Evolutionary conservation across 2,329 filamentous ascomycete species (phyloP).

Genomic region (Ploettnerulaceae sp.): DNA sequence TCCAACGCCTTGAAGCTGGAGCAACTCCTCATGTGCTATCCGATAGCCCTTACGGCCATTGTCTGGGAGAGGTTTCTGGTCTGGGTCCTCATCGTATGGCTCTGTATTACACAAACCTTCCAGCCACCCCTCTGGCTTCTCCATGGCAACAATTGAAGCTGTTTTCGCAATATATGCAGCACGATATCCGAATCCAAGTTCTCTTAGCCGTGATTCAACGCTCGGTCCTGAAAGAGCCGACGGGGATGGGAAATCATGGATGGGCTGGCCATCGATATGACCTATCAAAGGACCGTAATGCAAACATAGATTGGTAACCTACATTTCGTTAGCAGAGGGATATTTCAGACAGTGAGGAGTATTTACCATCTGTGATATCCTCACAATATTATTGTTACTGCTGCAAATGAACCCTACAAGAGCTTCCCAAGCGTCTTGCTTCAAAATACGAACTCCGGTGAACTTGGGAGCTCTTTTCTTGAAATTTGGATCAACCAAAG

Average conservation of each 20-base stretch:
- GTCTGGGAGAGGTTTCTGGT: conserved; percentile 43
- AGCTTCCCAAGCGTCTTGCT: conserved; percentile 94
- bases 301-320: conserved; percentile 80
- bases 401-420: conserved; percentile 95
- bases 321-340: conserved; percentile 1
- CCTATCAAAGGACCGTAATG: conserved; percentile 79
- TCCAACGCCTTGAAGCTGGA: conserved; percentile 80
- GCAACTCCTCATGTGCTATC: conserved; percentile 76
- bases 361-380: conserved; percentile 87
- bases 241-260: conserved; percentile 84
- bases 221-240: conserved; percentile 63
- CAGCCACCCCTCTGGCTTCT: conserved; percentile 70
- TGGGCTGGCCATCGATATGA: conserved; percentile 62
- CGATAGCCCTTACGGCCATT: conserved; percentile 54
- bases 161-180: conserved; percentile 90
- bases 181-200: conserved; percentile 88
- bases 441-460: conserved; percentile 83
- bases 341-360: background rate
- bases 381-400: conserved; percentile 95
- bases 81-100: conserved; percentile 64
- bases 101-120: conserved; percentile 73
- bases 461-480: conserved; percentile 81
- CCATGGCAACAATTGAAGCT: conserved; percentile 64
- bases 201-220: conserved; percentile 76
- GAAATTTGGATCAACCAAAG: conserved; percentile 79